Evolutionary conservation across 108 stramenopile species (phyloP), one percentile per base, ranked within the genome.

Genomic region (Asterionellopsis glacialis): DNA sequence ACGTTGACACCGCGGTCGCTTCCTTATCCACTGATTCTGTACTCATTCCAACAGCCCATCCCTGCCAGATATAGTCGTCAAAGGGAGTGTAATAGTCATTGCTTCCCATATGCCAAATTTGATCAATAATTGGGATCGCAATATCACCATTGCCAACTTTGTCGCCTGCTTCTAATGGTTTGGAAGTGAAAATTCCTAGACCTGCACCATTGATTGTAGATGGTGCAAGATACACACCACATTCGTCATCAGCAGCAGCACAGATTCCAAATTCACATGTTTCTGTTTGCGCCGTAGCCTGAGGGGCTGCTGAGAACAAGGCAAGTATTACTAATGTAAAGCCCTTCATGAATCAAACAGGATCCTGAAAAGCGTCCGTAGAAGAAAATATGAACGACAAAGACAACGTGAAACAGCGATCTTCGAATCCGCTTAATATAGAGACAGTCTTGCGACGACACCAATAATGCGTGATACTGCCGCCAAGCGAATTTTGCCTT

Each of bases 141-240:
- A 63, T 59, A 56, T 87, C 85, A 4, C 79, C 76, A 25, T 45
- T 63, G 14, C 73, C 76, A 61, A 83, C 40, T 13, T 42, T 33
- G 40, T 78, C 78, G 21, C 69, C 64, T 16, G 18, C 18, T 50
- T 61, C 16, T 10, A 75, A 54, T 3, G 61, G 40, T 18, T 56
- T 51, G 24, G 63, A 55, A 18, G 85, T 82, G 54, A 83, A 90
- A 9, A 86, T 68, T 18, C 88, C 88, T 16, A 85, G 45, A 1
- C 88, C 88, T 49, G 82, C 85, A 44, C 74, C 61, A 5, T 72
- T 69, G 51, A 90, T 90, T 1, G 84, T 83, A 0, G 73, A 76
- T 57, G 68, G 62, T 22, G 88, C 88, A 21, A 90, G 63, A 48
- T 83, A 90, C 21, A 90, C 57, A 3, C 33, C 41, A 53, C 88